Evolutionary conservation across 768 basidiomycete species (phyloP), one percentile per base, ranked within the genome.

Genomic region (Pleurotus sapidus): DNA sequence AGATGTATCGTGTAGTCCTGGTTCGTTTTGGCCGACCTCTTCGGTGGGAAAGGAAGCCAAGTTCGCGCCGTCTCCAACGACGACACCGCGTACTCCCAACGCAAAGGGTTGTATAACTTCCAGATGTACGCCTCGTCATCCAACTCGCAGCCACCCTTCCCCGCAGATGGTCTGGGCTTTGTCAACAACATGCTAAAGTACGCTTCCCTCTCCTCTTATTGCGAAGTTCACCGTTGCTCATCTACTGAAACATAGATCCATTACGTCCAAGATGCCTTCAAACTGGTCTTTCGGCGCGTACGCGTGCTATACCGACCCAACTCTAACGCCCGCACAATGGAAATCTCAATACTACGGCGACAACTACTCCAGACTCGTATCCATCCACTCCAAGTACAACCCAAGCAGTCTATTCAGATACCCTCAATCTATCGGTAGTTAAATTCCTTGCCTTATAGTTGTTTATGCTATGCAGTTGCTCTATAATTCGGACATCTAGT

Each of bases 101-200:
- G 82, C n/a, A 67, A 66, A 58, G 72, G 76, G 0, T 61, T 77
- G 42, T 80, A 80, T 50, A 77, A 73, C 3, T 72, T 83, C 54
- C 82, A 83, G 63, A 68, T 83, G 57, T 82, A 84, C 61, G 79
- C 78, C 0, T 78, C 77, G 0, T 72, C 77, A 5, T 40, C 37
- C 39, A 54, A 54, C 23, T 71, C 64, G 47, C 59, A 64, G 5
- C 76, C 78, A 2, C 79, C 79, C 0, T 83, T 72, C 65, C 81
- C 82, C 1, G 51, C 61, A 5, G 65, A 67, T 14, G 82, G 79
- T 0, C 75, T 81, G 54, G 63, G 67, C 0, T 79, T 83, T 60
- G 61, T 83, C 2, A 72, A 81, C 57, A 74, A 74, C 70, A 63
- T 64, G 70, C 42, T 54, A 3, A 42, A 7, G 51, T 54, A 38